These are phyloP conservation scores for Basidioascus undulatus DNA, from an alignment of 768 basidiomycete species.

Conservation along the genomic window DNA sequence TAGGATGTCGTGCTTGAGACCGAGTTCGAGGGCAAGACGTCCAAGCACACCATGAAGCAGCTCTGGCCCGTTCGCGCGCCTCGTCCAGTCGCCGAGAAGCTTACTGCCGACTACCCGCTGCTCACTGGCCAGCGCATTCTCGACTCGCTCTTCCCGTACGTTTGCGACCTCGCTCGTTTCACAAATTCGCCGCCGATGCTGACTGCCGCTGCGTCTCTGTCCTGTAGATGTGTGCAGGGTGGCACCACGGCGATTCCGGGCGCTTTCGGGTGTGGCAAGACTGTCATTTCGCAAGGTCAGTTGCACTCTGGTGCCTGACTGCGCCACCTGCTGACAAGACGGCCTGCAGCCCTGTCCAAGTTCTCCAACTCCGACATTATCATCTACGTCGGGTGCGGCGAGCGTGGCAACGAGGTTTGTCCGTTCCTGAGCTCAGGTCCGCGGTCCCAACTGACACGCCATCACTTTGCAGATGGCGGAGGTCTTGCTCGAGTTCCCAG, in stretches of 20 bases:
- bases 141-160: constrained; percentile 86
- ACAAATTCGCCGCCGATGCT: background rate
- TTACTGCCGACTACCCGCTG: constrained; percentile 73
- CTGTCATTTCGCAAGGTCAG: constrained; percentile 88
- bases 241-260: constrained; percentile 95
- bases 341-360: constrained; percentile 57
- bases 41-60: constrained; percentile 90
- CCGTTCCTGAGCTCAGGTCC: no score
- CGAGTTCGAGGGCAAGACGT: constrained; percentile 84
- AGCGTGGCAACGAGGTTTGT: constrained; percentile 83
- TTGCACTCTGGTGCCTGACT: no score
- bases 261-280: constrained; percentile 96
- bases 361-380: constrained; percentile 99
- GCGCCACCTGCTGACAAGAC: no score
- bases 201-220: background rate
- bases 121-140: constrained; percentile 91
- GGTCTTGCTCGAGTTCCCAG: constrained; percentile 90
- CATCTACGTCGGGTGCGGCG: constrained; percentile 95
- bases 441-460: constrained; percentile 6
- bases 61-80: constrained; percentile 98
- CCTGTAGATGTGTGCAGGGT: constrained; percentile 57
- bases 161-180: constrained; percentile 9
- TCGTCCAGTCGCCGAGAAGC: constrained; percentile 82
- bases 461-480: constrained; percentile 48
- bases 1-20: constrained; percentile 95